Percentiles rank a stretch among this genome's conserved stretches.
Conservation (phyloP, 345 rosid species). For the Punica granatum region DNA sequence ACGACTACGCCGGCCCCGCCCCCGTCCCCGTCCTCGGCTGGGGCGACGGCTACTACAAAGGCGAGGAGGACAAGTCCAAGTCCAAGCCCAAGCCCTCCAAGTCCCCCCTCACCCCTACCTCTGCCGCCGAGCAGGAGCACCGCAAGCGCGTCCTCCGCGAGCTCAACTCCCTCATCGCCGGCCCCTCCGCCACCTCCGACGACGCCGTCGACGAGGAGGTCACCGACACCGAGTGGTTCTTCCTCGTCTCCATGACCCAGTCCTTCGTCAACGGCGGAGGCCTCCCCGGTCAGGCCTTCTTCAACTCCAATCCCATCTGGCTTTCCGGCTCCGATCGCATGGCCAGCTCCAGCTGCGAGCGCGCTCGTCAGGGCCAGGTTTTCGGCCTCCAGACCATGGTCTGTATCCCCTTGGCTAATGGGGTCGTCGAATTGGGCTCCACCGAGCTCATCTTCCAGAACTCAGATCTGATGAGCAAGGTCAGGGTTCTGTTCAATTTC, state of each 20-base stretch:
- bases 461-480: constrained; percentile 70
- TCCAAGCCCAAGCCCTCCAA: constrained; percentile 26
- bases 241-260: constrained; percentile 83
- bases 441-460: constrained; percentile 59
- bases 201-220: constrained; percentile 83
- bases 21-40: constrained; percentile 44
- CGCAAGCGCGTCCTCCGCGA: constrained; percentile 70
- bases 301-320: constrained; percentile 52
- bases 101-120: constrained; percentile 13
- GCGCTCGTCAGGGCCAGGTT: constrained; percentile 63
- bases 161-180: constrained; percentile 75
- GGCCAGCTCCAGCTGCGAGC: constrained; percentile 50
- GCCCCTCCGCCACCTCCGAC: constrained; percentile 36
- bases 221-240: constrained; percentile 97
- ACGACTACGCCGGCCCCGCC: constrained; percentile 31
- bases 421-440: constrained; percentile 90
- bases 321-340: constrained; percentile 54
- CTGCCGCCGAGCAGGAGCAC: constrained; percentile 71
- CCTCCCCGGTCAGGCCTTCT: constrained; percentile 72
- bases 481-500: constrained; percentile 56
- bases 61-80: constrained; percentile 66
- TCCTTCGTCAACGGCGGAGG: constrained; percentile 59
- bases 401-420: constrained; percentile 66
- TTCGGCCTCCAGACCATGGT: constrained; percentile 78
- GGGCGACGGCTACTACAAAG: constrained; percentile 96